A percentile compares a stretch with the other conserved stretches of the same genome.
Evolutionary conservation across 805 yeast genomes (phyloP).

Genomic region (Pichia occidentalis): DNA sequence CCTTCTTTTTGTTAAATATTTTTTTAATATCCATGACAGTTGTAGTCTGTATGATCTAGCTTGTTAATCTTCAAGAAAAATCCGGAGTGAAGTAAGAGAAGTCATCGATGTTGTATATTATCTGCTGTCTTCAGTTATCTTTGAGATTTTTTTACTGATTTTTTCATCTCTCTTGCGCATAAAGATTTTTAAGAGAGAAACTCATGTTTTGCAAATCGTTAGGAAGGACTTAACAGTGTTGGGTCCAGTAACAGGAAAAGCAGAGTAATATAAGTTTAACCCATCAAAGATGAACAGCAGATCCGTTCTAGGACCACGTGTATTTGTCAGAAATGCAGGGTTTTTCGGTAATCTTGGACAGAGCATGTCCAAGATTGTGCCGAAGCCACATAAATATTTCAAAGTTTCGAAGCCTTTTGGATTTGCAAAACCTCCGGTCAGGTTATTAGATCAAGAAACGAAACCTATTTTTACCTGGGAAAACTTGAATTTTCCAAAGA

Average conservation of each 20-base stretch:
- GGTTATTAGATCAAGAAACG: conserved; percentile 18
- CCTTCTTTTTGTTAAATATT: conserved; percentile 11
- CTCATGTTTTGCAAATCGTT: too few species aligned
- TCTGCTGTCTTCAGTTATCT: too few species aligned
- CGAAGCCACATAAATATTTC: conserved; percentile 29
- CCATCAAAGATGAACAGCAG: conserved; percentile 9
- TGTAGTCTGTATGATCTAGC: too few species aligned
- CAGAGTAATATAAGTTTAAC: too few species aligned
- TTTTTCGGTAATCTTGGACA: conserved; percentile 30
- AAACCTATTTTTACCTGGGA: conserved; percentile 22
- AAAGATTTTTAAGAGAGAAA: too few species aligned
- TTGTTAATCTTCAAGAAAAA: too few species aligned
- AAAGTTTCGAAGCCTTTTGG: conserved; percentile 31
- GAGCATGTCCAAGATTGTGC: conserved; percentile 27
- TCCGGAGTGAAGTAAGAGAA: too few species aligned
- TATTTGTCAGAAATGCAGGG: conserved; percentile 20
- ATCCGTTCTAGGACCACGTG: conserved; percentile 1
- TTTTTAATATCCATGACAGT: conserved; percentile 11
- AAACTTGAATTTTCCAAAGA: conserved; percentile 27
- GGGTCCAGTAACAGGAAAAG: too few species aligned
- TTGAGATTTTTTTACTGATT: too few species aligned
- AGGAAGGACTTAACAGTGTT: too few species aligned
- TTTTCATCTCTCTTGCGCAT: too few species aligned
- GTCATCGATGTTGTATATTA: too few species aligned
- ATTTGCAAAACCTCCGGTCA: conserved; percentile 24